Evolutionary conservation across 139 green algal species (phyloP).

Genomic region (Chlorella sp.): DNA sequence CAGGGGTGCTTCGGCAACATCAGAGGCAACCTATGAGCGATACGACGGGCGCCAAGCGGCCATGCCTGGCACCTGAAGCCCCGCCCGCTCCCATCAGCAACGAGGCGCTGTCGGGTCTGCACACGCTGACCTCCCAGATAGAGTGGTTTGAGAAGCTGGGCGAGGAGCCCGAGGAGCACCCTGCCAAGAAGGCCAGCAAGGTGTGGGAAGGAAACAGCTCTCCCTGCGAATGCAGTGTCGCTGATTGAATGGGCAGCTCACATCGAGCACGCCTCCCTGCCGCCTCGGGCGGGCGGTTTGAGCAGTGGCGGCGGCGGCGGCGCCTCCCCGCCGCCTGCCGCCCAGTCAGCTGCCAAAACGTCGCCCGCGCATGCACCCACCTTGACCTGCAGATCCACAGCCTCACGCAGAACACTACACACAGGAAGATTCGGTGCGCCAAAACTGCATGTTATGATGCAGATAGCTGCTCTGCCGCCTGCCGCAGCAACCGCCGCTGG

Average conservation of each 20-base stretch:
- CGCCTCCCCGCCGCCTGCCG: background rate
- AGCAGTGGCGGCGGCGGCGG: too few species aligned
- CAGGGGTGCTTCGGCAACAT: too few species aligned
- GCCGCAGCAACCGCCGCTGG: background rate
- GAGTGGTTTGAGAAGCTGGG: background rate
- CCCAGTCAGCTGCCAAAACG: background rate
- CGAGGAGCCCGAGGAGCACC: background rate
- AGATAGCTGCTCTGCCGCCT: background rate
- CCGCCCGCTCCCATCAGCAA: background rate
- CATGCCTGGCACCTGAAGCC: background rate
- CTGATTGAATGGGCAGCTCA: background rate
- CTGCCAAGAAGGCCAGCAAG: background rate
- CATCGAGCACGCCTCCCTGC: background rate
- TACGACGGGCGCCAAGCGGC: background rate
- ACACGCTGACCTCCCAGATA: background rate
- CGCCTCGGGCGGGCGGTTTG: background rate
- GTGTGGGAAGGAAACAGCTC: background rate
- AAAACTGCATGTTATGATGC: too few species aligned
- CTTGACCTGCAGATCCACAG: background rate
- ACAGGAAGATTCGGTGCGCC: constrained; percentile 7
- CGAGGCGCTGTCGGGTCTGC: background rate
- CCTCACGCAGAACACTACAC: constrained; percentile 32
- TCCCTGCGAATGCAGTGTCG: too few species aligned
- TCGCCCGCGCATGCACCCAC: too few species aligned
- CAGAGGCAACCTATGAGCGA: background rate